These are phyloP conservation scores for Penicillium flavigenum DNA, from an alignment of 495 filamentous ascomycete genomes.

Conservation along the genomic window DNA sequence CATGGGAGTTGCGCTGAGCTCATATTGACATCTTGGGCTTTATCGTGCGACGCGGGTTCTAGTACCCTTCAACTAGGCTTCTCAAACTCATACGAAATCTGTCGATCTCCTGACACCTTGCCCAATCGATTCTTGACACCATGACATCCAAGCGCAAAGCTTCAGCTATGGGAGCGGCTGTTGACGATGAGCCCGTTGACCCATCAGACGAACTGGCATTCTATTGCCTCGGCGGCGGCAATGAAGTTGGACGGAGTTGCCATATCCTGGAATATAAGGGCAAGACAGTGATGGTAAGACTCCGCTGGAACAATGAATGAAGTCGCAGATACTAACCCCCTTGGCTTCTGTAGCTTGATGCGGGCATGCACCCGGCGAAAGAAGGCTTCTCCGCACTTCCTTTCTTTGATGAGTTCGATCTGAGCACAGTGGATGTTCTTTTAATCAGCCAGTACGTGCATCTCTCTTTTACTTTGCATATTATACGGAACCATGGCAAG, in stretches of 20 bases:
- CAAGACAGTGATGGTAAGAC: conserved; percentile 92
- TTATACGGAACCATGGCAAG: conserved; percentile 8
- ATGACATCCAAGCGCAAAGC: conserved; percentile 81
- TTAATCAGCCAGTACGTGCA: conserved; percentile 92
- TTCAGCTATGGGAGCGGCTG: conserved; percentile 58
- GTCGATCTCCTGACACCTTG: background rate
- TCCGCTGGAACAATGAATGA: background rate
- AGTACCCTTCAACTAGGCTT: conserved; percentile 11
- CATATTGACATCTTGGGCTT: conserved; percentile 11
- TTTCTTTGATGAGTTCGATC: conserved; percentile 97
- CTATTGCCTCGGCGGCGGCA: conserved; percentile 88
- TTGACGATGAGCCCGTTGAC: conserved; percentile 68
- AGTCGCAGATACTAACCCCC: conserved; percentile 22
- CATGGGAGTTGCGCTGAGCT: conserved; percentile 4
- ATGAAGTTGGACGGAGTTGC: conserved; percentile 95
- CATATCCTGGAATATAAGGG: conserved; percentile 99
- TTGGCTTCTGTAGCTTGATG: conserved; percentile 68
- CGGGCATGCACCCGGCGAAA: conserved; percentile 95
- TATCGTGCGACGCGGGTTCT: conserved; percentile 8
- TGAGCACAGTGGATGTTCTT: conserved; percentile 95
- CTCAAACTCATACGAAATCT: background rate
- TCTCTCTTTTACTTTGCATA: conserved; percentile 9
- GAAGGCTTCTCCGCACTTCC: conserved; percentile 90
- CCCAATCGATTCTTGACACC: conserved; percentile 7
- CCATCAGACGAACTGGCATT: conserved; percentile 89